These are phyloP conservation scores for Eimeria sp. DNA, from an alignment of 169 alveolate genomes.

Conservation along the genomic window DNA sequence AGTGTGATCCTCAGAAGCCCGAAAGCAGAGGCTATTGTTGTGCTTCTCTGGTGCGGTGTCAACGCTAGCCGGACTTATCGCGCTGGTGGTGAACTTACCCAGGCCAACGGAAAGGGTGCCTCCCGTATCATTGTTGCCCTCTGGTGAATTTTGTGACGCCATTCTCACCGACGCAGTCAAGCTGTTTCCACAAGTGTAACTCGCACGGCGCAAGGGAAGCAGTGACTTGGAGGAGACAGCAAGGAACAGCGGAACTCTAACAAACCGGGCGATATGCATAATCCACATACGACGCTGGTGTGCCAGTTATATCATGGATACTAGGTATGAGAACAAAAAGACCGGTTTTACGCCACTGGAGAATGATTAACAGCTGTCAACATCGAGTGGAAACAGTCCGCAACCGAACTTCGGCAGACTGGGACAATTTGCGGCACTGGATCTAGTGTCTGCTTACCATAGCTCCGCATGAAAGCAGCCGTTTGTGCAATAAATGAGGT, in stretches of 20 bases:
- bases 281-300: neutral
- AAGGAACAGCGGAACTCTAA: constrained; percentile 6
- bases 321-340: neutral
- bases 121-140: neutral
- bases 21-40: neutral
- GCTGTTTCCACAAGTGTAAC: neutral
- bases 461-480: neutral
- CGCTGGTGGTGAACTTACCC: constrained; percentile 8
- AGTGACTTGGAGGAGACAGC: neutral
- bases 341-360: neutral
- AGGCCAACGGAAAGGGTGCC: neutral
- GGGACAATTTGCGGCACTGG: neutral
- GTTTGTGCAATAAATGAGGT: neutral
- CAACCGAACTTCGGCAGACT: neutral
- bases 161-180: neutral
- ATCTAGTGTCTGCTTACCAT: neutral
- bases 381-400: neutral
- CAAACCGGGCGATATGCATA: constrained; percentile 11
- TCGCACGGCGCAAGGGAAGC: neutral
- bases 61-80: neutral
- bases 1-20: neutral
- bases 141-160: neutral
- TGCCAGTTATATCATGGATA: neutral
- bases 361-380: neutral
- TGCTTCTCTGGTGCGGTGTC: neutral